A percentile compares a stretch with the other conserved stretches of the same genome.
phyloP scores from a whole-genome alignment of 1,284 basidiomycete genomes.

The Abortiporus biennis region DNA sequence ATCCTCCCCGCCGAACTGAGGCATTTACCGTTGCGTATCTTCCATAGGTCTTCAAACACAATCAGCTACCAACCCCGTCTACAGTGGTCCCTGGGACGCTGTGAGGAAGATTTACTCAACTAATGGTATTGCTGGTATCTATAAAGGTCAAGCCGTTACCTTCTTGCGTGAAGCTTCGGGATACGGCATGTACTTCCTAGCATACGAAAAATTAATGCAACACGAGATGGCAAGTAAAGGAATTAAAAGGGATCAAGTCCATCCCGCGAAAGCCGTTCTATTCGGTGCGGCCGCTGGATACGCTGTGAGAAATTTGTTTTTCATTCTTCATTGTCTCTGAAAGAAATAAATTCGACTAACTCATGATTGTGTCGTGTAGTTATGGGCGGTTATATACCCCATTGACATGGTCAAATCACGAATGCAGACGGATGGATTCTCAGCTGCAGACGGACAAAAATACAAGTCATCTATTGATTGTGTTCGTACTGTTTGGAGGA shows the following conservation, averaged over 20 bases:
- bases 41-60: conserved; percentile 81
- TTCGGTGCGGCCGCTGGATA: conserved; percentile 88
- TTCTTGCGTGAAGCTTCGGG: conserved; percentile 82
- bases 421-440: conserved; percentile 91
- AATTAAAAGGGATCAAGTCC: conserved; percentile 72
- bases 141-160: conserved; percentile 91
- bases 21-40: conserved; percentile 6
- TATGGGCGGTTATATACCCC: conserved; percentile 86
- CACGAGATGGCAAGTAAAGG: conserved; percentile 69
- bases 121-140: conserved; percentile 81
- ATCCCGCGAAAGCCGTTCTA: conserved; percentile 68
- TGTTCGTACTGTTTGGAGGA: conserved; percentile 72
- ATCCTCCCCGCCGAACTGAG: not conserved
- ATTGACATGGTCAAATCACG: conserved; percentile 94
- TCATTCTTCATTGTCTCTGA: not conserved
- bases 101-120: conserved; percentile 73
- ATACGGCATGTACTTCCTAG: conserved; percentile 88
- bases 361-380: conserved; percentile 30
- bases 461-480: conserved; percentile 84
- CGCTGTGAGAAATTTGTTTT: conserved; percentile 59
- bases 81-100: conserved; percentile 83
- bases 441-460: conserved; percentile 65
- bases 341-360: conserved; percentile 1
- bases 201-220: conserved; percentile 91
- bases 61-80: conserved; percentile 64